Percentiles rank a stretch among this genome's conserved stretches.
Conservation (phyloP, 2,329 filamentous ascomycete genomes). For the Monosporascus sp. region DNA sequence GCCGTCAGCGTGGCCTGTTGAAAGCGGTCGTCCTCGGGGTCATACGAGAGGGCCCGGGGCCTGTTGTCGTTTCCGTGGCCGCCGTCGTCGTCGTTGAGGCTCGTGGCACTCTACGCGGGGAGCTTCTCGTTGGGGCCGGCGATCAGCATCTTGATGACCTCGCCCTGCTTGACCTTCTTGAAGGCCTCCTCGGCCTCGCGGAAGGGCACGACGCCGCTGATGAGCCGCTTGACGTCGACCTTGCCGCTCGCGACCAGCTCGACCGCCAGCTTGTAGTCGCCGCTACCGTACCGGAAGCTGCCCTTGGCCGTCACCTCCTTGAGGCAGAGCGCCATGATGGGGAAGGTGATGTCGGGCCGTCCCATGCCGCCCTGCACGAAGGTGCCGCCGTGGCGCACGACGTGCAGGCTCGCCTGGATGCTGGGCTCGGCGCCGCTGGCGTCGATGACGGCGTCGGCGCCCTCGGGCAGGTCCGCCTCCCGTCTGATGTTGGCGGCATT, state of each 20-base stretch:
- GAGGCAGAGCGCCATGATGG: conserved; percentile 81
- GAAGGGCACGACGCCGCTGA: conserved; percentile 74
- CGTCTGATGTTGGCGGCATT: conserved; percentile 66
- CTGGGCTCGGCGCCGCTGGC: conserved; percentile 73
- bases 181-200: conserved; percentile 81
- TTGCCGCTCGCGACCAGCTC: conserved; percentile 67
- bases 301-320: conserved; percentile 87
- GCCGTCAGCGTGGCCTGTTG: no score
- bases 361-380: conserved; percentile 92
- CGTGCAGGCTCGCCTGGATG: conserved; percentile 69
- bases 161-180: conserved; percentile 75
- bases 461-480: conserved; percentile 56
- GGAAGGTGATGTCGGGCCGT: conserved; percentile 79
- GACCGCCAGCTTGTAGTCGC: conserved; percentile 81
- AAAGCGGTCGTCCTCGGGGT: no score
- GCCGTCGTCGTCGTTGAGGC: no score
- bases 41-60: no score
- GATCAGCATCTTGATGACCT: conserved; percentile 68
- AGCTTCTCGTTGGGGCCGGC: conserved; percentile 59
- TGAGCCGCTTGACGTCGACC: conserved; percentile 76
- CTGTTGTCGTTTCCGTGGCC: no score
- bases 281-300: conserved; percentile 82
- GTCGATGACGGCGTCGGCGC: conserved; percentile 75
- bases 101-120: no score
- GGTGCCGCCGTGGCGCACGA: conserved; percentile 63